Conservation (phyloP, 2,329 filamentous ascomycete species). For the Aspergillus pseudoterreus region DNA sequence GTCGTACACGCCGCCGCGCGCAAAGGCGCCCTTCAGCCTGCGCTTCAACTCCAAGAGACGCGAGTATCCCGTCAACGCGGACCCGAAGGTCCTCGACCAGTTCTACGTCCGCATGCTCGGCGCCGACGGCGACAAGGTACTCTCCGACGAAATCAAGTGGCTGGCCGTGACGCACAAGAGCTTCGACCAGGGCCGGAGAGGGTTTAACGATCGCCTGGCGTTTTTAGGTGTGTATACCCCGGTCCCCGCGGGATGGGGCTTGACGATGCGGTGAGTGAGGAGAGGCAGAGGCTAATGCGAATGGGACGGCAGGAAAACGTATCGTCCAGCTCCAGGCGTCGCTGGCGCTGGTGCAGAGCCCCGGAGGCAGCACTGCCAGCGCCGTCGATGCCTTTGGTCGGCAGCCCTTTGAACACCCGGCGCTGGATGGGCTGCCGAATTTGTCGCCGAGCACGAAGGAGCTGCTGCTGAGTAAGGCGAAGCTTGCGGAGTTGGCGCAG, state of each 20-base stretch:
- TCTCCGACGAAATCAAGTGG: slow-evolving; percentile 94
- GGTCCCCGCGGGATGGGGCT: background rate
- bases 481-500: slow-evolving; percentile 64
- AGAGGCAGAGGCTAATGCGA: background rate
- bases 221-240: slow-evolving; percentile 64
- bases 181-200: slow-evolving; percentile 90
- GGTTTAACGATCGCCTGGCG: slow-evolving; percentile 91
- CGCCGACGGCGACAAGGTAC: slow-evolving; percentile 63
- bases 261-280: background rate
- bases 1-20: slow-evolving; percentile 64
- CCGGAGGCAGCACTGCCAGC: slow-evolving; percentile 35
- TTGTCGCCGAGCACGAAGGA: slow-evolving; percentile 60
- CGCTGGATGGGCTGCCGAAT: slow-evolving; percentile 69
- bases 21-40: slow-evolving; percentile 62
- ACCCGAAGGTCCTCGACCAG: slow-evolving; percentile 68
- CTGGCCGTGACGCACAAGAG: slow-evolving; percentile 96
- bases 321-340: slow-evolving; percentile 63
- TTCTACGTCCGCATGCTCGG: slow-evolving; percentile 78
- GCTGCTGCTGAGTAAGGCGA: slow-evolving; percentile 60
- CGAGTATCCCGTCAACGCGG: slow-evolving; percentile 66
- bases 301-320: slow-evolving; percentile 51
- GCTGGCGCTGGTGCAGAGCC: slow-evolving; percentile 55
- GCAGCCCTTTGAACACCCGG: slow-evolving; percentile 65
- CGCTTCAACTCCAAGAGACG: slow-evolving; percentile 31
- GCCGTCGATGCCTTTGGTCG: slow-evolving; percentile 54